Conservation (phyloP, 129 eudicot species). For the Calendula officinalis region DNA sequence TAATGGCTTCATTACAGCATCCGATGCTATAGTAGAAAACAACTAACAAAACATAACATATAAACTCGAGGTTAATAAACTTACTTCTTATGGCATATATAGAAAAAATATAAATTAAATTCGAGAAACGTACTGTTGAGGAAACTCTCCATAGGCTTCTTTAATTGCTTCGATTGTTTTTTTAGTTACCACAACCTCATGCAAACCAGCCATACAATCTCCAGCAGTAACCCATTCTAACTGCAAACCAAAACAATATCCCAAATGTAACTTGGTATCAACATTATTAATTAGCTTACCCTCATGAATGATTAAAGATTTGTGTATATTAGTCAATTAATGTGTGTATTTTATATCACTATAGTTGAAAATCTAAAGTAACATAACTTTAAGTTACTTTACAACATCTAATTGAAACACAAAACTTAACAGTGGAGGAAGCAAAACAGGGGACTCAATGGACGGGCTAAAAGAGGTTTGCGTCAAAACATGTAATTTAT, state of each 20-base stretch:
- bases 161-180: constrained; percentile 67
- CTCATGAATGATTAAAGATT: background rate
- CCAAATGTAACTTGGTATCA: background rate
- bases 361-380: background rate
- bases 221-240: constrained; percentile 96
- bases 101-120: background rate
- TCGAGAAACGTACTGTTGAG: constrained; percentile 61
- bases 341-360: background rate
- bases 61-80: background rate
- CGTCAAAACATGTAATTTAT: background rate
- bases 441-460: no score
- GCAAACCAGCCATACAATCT: constrained; percentile 96
- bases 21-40: constrained; percentile 82
- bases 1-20: constrained; percentile 65
- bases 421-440: background rate
- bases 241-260: constrained; percentile 36
- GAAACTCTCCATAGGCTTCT: constrained; percentile 90
- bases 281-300: background rate
- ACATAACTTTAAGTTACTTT: background rate
- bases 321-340: background rate
- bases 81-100: background rate
- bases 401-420: background rate
- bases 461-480: no score
- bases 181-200: constrained; percentile 85
- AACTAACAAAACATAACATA: constrained; percentile 37